Evolutionary conservation across 129 eudicot genomes (phyloP).

Genomic region (Escallonia rubra): DNA sequence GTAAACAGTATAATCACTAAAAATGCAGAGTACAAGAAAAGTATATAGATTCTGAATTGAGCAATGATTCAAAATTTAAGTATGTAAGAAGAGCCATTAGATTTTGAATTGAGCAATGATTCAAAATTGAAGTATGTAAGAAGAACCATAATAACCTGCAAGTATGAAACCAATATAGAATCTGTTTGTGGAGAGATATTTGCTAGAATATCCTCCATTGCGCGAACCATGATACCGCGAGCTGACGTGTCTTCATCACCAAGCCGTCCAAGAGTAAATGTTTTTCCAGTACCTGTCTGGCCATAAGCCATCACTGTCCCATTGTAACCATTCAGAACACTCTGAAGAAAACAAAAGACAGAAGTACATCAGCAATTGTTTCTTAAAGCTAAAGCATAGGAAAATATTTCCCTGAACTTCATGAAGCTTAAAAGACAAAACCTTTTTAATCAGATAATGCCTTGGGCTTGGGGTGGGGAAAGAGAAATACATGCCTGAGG

Average conservation of each 20-base stretch:
- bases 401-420: neutral
- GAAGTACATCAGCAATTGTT: slow-evolving; percentile 11
- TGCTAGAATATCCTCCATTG: slow-evolving; percentile 94
- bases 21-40: neutral
- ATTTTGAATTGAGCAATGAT: neutral
- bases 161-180: slow-evolving; percentile 74
- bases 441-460: neutral
- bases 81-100: neutral
- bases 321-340: slow-evolving; percentile 96
- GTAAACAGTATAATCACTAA: too few species aligned
- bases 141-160: slow-evolving; percentile 63
- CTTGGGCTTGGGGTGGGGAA: neutral
- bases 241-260: slow-evolving; percentile 99
- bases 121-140: neutral
- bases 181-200: slow-evolving; percentile 67
- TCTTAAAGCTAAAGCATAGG: neutral
- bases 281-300: slow-evolving; percentile 98
- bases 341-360: slow-evolving; percentile 35
- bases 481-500: too few species aligned
- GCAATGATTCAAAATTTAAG: neutral
- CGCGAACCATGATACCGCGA: slow-evolving; percentile 99
- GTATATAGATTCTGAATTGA: too few species aligned
- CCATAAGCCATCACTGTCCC: slow-evolving; percentile 99
- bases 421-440: neutral
- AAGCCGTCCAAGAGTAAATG: slow-evolving; percentile 89